Base-by-base conservation (phyloP, 1,284 basidiomycete species). In the Schizophyllum amplum region DNA sequence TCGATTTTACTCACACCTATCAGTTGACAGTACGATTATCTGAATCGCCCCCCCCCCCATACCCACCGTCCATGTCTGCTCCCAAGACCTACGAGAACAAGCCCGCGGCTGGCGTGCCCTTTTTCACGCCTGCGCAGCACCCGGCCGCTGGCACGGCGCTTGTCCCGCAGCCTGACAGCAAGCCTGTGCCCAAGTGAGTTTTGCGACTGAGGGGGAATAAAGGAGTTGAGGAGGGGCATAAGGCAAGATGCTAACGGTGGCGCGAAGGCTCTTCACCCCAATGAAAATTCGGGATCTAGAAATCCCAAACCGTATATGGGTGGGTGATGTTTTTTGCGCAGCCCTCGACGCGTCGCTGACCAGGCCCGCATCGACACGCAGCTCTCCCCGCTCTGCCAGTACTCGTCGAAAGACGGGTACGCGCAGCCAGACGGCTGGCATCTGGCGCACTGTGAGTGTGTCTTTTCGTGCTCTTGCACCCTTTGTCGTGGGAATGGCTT, bases 251-350 rank as follows among this genome's bases (percentile, higher is more conserved):
- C n/a, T n/a, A 11, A 47, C 13, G 42, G n/a, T 11, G 42, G 42
- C 13, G n/a, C n/a, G 13, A 11, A n/a, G n/a, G 42, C 11, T 65
- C 88, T 3, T 90, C 90, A 67, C 72, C 82, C 62, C 82, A 83
- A 4, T 64, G 89, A 53, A 81, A 72, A 59, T 82, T 90, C 55
- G 75, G 84, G 24, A 82, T 81, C 9, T 72, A 83, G 0, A 78
- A 76, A 7, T 86, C 92, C 70, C 86, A 84, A 56, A 90, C 92
- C 69, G 74, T 85, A 47, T 82, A 88, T 47, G 83, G 80, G 57
- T 86, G 13, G 47, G 47, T 54, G 52, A 54, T 22, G n/a, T 26
- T 54, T 51, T 33, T 54, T 7, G 22, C 11, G 1, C 24, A 17
- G 25, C 24, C 42, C 9, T 20, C 23, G 24, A 27, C 15, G n/a